phyloP scores from a whole-genome alignment of 106 monocot species.

The Dendrobium huoshanense region DNA sequence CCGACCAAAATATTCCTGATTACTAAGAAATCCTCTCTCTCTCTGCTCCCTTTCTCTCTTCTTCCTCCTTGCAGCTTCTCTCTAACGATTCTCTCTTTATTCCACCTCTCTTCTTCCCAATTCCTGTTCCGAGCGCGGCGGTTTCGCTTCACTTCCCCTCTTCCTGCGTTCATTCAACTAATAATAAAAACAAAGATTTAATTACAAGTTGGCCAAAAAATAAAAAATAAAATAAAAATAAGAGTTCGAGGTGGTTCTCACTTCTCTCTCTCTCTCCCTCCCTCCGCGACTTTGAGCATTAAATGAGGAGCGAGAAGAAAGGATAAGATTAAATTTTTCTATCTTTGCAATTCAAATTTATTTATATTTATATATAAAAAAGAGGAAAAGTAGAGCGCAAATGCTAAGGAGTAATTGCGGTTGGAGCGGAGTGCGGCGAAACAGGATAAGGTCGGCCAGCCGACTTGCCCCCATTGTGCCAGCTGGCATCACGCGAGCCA shows the following conservation, averaged over 20 bases:
- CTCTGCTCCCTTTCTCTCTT: background rate
- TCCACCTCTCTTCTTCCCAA: background rate
- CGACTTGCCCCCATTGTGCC: conserved; percentile 6
- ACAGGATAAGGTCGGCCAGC: conserved; percentile 11
- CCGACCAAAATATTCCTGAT: background rate
- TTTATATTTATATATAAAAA: background rate
- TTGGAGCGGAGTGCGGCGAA: conserved; percentile 2
- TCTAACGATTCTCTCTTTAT: background rate
- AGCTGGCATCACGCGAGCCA: background rate
- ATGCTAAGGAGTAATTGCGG: background rate
- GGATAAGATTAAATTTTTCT: conserved; percentile 1
- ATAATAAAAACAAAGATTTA: background rate
- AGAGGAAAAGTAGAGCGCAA: background rate
- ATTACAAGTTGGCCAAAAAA: background rate
- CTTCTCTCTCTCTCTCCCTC: background rate
- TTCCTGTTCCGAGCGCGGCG: background rate
- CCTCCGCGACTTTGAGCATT: background rate
- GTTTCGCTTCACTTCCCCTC: background rate
- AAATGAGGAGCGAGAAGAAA: conserved; percentile 3
- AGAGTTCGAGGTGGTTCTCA: background rate
- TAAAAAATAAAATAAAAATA: background rate
- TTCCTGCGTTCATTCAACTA: background rate
- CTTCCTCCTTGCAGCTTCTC: background rate
- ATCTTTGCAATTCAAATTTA: background rate
- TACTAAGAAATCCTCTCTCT: background rate